Conservation (phyloP, 23 red algal species). For the Gracilaria domingensis region DNA sequence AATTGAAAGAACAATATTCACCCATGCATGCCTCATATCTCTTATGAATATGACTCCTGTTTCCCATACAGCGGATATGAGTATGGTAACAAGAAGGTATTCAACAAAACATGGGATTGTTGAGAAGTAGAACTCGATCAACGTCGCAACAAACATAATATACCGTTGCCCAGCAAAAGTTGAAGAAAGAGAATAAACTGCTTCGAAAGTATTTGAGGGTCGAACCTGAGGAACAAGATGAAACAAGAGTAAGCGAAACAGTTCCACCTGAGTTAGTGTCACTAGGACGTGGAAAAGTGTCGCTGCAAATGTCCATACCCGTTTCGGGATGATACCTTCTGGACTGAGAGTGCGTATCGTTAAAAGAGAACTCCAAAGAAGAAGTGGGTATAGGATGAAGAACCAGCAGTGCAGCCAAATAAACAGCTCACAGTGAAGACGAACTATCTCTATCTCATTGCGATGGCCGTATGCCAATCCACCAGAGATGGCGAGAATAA, state of each 20-base stretch:
- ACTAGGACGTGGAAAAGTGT: conserved; percentile 18
- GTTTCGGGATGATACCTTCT: background rate
- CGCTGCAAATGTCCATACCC: conserved; percentile 19
- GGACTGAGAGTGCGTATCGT: background rate
- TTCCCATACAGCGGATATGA: conserved; percentile 29
- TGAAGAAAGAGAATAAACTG: conserved; percentile 14
- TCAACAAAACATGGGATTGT: background rate
- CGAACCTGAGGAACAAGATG: conserved; percentile 17
- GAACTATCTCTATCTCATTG: background rate
- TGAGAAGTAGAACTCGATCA: conserved; percentile 23
- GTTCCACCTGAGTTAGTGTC: conserved; percentile 33
- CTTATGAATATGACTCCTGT: background rate
- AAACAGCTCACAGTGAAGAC: conserved; percentile 36
- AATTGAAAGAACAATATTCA: conserved; percentile 24
- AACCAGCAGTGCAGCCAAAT: conserved; percentile 36
- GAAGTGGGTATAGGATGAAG: conserved; percentile 33
- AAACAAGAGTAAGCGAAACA: conserved; percentile 25
- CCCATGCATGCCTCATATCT: background rate
- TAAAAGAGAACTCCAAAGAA: conserved; percentile 34
- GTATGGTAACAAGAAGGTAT: conserved; percentile 1
- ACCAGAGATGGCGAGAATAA: conserved; percentile 29
- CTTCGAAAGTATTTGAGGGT: background rate
- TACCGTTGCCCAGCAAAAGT: conserved; percentile 7
- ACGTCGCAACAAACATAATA: background rate
- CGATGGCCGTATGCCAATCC: conserved; percentile 27